phyloP scores from a whole-genome alignment of 352 stramenopile species.

The Phytopythium boreale region DNA sequence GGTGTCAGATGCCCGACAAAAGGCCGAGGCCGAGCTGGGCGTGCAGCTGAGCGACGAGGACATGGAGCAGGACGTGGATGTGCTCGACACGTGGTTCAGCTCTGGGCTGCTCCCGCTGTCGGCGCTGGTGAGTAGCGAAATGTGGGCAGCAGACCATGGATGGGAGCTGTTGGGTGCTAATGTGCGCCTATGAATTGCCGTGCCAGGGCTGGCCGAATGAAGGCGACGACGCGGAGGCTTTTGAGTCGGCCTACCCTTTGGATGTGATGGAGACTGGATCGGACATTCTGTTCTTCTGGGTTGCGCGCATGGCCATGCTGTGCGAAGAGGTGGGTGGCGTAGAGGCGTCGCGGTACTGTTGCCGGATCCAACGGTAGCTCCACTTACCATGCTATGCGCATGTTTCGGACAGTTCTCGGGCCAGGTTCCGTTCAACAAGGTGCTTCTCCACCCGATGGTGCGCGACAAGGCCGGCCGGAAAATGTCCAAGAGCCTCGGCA shows the following conservation, averaged over 20 bases:
- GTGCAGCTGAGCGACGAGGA: constrained; percentile 66
- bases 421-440: constrained; percentile 96
- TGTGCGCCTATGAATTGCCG: neutral
- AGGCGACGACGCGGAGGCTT: constrained; percentile 38
- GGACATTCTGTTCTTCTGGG: constrained; percentile 99
- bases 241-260: constrained; percentile 51
- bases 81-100: constrained; percentile 99
- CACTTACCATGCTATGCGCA: neutral
- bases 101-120: constrained; percentile 95
- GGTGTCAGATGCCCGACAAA: constrained; percentile 87
- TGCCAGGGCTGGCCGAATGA: constrained; percentile 92
- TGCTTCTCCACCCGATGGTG: constrained; percentile 99
- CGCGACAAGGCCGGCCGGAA: constrained; percentile 99
- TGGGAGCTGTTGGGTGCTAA: neutral
- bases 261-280: constrained; percentile 90
- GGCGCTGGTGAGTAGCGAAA: constrained; percentile 39
- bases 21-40: constrained; percentile 85
- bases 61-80: constrained; percentile 97
- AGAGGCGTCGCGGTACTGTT: neutral
- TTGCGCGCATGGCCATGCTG: constrained; percentile 99
- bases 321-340: constrained; percentile 89
- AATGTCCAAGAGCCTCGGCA: constrained; percentile 99
- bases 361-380: neutral
- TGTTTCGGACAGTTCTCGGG: constrained; percentile 79
- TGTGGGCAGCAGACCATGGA: neutral